Evolutionary conservation across 768 basidiomycete species (phyloP).

Genomic region (Xerocomus spinulosus): DNA sequence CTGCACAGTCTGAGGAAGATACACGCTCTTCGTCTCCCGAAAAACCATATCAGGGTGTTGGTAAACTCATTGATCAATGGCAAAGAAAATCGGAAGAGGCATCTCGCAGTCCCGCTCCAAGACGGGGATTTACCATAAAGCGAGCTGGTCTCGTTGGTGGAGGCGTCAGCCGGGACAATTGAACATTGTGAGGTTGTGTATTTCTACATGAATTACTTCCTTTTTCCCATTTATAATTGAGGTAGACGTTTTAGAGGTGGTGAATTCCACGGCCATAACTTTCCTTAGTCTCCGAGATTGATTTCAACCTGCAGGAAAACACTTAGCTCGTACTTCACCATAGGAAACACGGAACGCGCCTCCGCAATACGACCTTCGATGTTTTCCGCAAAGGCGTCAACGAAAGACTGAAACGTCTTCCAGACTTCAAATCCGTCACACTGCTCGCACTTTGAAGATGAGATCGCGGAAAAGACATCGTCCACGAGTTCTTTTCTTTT

Average conservation of each 20-base stretch:
- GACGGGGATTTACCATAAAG: slow-evolving; percentile 40
- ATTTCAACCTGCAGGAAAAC: slow-evolving; percentile 8
- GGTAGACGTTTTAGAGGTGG: background rate
- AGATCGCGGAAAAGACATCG: background rate
- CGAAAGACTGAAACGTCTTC: slow-evolving; percentile 9
- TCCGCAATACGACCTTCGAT: slow-evolving; percentile 6
- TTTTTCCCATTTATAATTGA: slow-evolving; percentile 13
- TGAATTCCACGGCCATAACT: background rate
- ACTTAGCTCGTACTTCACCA: background rate
- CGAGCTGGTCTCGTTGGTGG: slow-evolving; percentile 34
- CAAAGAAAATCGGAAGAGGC: slow-evolving; percentile 70
- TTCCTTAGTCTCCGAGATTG: slow-evolving; percentile 2
- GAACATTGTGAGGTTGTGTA: slow-evolving; percentile 11
- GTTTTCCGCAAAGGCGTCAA: slow-evolving; percentile 6
- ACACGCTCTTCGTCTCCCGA: slow-evolving; percentile 64
- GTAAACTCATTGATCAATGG: slow-evolving; percentile 84
- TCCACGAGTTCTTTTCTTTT: slow-evolving; percentile 2
- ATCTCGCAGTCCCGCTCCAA: slow-evolving; percentile 30
- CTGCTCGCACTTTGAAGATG: slow-evolving; percentile 1
- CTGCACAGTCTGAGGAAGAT: slow-evolving; percentile 22
- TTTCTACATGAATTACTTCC: slow-evolving; percentile 4
- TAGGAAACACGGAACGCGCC: background rate
- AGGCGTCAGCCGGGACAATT: slow-evolving; percentile 18
- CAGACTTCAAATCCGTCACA: background rate
- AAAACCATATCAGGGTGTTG: slow-evolving; percentile 75